Conservation (phyloP, 768 basidiomycete genomes). For the Crepidotus variabilis region DNA sequence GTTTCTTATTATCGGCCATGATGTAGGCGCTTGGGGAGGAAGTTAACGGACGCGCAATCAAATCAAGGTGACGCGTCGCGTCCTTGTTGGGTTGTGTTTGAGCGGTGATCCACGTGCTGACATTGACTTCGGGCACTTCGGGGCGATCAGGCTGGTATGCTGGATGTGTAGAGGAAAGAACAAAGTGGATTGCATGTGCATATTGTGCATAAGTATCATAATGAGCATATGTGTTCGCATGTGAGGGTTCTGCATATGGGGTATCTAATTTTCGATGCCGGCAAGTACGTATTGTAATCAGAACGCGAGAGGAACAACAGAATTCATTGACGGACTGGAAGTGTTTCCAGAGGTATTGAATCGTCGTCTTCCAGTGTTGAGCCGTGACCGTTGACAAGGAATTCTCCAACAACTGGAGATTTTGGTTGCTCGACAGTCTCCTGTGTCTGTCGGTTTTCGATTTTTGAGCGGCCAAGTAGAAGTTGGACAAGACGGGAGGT, state of each 20-base stretch:
- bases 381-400: conserved; percentile 4
- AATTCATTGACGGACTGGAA: conserved; percentile 48
- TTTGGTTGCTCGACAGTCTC: conserved; percentile 6
- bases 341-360: conserved; percentile 34
- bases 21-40: conserved; percentile 32
- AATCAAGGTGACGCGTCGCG: conserved; percentile 64
- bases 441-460: conserved; percentile 17
- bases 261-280: too few species aligned
- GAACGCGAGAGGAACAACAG: conserved; percentile 12
- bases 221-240: too few species aligned
- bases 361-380: conserved; percentile 12
- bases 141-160: too few species aligned
- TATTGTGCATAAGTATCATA: too few species aligned
- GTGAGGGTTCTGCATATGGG: not conserved
- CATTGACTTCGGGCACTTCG: too few species aligned
- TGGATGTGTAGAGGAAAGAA: too few species aligned
- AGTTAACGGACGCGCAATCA: conserved; percentile 13
- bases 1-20: conserved; percentile 83
- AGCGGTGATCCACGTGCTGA: too few species aligned
- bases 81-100: conserved; percentile 45
- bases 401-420: not conserved
- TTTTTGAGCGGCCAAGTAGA: conserved; percentile 19
- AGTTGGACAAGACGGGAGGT: conserved; percentile 37
- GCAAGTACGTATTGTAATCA: too few species aligned
- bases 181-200: too few species aligned